Percentiles rank a stretch among this genome's conserved stretches.
phyloP scores from a whole-genome alignment of 352 stramenopile genomes.

The Halophytophthora polymorphica region DNA sequence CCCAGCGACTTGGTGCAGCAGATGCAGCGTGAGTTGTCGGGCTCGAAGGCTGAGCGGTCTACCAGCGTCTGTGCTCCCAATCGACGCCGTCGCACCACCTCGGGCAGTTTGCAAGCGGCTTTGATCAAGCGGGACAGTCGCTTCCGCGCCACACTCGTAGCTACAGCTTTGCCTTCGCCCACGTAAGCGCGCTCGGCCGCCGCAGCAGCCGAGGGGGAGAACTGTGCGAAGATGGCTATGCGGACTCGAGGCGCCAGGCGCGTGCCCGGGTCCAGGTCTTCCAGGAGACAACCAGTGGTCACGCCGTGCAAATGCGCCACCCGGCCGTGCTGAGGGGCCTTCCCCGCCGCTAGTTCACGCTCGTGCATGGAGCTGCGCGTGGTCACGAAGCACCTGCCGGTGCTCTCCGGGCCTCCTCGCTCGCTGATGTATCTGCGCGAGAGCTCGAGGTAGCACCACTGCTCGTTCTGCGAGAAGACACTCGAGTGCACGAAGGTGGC shows the following conservation, averaged over 20 bases:
- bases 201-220: constrained; percentile 24
- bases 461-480: constrained; percentile 39
- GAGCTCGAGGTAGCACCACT: constrained; percentile 39
- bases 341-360: constrained; percentile 26
- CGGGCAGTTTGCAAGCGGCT: constrained; percentile 18
- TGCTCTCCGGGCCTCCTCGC: not conserved
- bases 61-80: constrained; percentile 25
- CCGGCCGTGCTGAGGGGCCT: constrained; percentile 19
- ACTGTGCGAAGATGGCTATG: constrained; percentile 35
- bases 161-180: constrained; percentile 1
- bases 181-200: constrained; percentile 3
- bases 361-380: constrained; percentile 29
- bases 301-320: constrained; percentile 27
- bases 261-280: constrained; percentile 21
- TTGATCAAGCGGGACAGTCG: no score
- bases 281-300: constrained; percentile 25
- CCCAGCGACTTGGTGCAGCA: constrained; percentile 41
- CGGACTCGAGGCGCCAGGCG: constrained; percentile 27
- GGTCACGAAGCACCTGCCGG: constrained; percentile 21
- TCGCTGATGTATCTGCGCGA: constrained; percentile 17
- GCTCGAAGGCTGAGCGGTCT: constrained; percentile 13
- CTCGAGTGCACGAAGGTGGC: constrained; percentile 33
- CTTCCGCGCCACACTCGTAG: constrained; percentile 5
- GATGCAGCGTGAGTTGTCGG: constrained; percentile 25
- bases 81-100: constrained; percentile 25